These are phyloP conservation scores for Skeletonema potamos DNA, from an alignment of 108 stramenopile species.

Conservation along the genomic window DNA sequence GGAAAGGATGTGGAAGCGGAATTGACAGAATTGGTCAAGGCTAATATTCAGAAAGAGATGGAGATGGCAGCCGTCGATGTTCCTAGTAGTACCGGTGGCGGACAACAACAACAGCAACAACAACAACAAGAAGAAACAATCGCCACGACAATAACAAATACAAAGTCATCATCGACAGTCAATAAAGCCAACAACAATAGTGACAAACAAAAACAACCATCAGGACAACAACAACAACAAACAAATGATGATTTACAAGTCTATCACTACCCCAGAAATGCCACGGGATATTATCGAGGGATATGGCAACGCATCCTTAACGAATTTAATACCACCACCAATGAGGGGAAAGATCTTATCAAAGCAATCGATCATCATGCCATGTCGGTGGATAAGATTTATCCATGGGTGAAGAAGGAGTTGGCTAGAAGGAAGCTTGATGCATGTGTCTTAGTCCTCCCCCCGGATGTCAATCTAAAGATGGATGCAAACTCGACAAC, in stretches of 20 bases:
- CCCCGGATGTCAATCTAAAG: slow-evolving; percentile 39
- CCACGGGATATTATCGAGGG: slow-evolving; percentile 84
- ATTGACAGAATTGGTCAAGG: slow-evolving; percentile 51
- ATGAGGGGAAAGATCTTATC: neutral
- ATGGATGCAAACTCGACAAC: slow-evolving; percentile 17
- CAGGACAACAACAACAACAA: neutral
- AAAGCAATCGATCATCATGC: neutral
- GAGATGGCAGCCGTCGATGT: neutral
- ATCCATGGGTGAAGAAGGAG: slow-evolving; percentile 25
- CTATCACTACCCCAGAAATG: slow-evolving; percentile 84
- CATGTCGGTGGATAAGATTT: slow-evolving; percentile 12
- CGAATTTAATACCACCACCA: slow-evolving; percentile 2
- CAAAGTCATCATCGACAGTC: neutral
- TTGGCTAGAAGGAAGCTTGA: slow-evolving; percentile 24
- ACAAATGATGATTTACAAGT: slow-evolving; percentile 28
- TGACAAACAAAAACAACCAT: neutral
- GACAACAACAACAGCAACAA: neutral
- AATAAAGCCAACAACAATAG: neutral
- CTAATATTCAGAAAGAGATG: slow-evolving; percentile 13
- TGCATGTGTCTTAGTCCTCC: slow-evolving; percentile 56
- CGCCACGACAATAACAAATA: neutral
- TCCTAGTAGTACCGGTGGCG: neutral
- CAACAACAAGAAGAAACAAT: neutral
- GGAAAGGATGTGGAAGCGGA: slow-evolving; percentile 53
- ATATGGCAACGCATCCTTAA: slow-evolving; percentile 54